Base-by-base conservation (phyloP, 75 land plant species). In the Larix kaempferi region DNA sequence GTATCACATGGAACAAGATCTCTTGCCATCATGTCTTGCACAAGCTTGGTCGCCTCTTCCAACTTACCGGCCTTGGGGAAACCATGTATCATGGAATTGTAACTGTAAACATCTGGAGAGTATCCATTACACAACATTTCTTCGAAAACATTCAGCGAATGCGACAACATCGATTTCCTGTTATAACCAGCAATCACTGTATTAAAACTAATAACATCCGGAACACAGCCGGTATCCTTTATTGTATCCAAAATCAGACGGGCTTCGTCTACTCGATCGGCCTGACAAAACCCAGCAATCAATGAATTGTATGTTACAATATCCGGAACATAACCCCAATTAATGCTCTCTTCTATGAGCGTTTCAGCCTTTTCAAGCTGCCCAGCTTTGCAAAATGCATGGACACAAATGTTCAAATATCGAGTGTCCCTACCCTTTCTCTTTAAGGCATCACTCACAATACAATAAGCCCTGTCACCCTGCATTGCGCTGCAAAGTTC, bases 171-270 rank as follows among this genome's bases (percentile, higher is more conserved):
- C 22, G 78, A 56, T 17, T 58, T 57, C 71, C 85, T 76, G 1
- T 83, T 41, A 7, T 87, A 93, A 56, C 86, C 95, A 69, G 89
- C 86, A n/a, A 96, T 86, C 79, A 96, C 71, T n/a, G 93, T 81
- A 77, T 90, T 96, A 76, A 92, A 96, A 7, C 93, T 90, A 71
- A 94, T 66, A 56, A 89, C 85, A 80, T 94, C 85, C 7, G 94
- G 94, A 4, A 52, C 71, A n/a, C 88, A 79, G 11, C 98, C 98
- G 5, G 89, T 90, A 65, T 90, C 83, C 80, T 73, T 83, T 98
- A 96, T 96, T 65, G 89, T 82, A 29, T 74, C 0, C 27, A 92
- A 71, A 67, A 94, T 61, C 13, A 76, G 77, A 26, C 86, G 80
- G 23, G 87, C 98, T 59, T 82, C 85, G 73, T 90, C 88, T 37